phyloP scores from a whole-genome alignment of 495 filamentous ascomycete genomes.

The Trichoderma erinaceum region DNA sequence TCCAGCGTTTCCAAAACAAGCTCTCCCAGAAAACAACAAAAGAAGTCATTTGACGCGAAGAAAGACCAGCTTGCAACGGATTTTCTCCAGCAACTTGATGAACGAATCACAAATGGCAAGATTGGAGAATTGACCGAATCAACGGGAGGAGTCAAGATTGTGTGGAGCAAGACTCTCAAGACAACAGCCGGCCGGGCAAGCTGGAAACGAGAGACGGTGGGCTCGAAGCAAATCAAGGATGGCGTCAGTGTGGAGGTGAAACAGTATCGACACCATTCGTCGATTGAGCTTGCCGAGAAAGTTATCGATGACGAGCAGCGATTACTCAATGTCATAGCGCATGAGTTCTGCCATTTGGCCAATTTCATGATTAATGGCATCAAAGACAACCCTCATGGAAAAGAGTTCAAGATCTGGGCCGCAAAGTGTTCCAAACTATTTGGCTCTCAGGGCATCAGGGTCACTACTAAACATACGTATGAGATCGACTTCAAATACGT shows the following conservation, averaged over 20 bases:
- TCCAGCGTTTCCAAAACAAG: background rate
- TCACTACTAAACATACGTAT: conserved; percentile 84
- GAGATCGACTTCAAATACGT: conserved; percentile 84
- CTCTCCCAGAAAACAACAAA: conserved; percentile 31
- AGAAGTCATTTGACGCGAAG: conserved; percentile 58
- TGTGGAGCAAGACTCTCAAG: conserved; percentile 79
- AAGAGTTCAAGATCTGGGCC: conserved; percentile 73
- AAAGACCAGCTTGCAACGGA: conserved; percentile 61
- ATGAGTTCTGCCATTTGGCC: conserved; percentile 92
- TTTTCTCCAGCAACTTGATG: conserved; percentile 73
- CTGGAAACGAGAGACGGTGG: conserved; percentile 61
- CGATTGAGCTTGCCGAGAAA: conserved; percentile 81
- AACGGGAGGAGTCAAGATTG: conserved; percentile 71
- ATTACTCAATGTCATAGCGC: conserved; percentile 78
- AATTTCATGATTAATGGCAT: conserved; percentile 74
- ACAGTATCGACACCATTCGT: conserved; percentile 55
- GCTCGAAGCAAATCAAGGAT: conserved; percentile 20
- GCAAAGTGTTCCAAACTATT: conserved; percentile 32
- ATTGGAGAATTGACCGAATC: conserved; percentile 51
- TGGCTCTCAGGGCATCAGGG: conserved; percentile 50
- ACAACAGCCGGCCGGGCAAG: conserved; percentile 83
- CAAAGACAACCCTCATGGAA: conserved; percentile 67
- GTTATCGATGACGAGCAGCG: conserved; percentile 73
- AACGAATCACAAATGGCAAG: conserved; percentile 53
- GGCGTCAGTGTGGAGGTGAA: conserved; percentile 16